These are phyloP conservation scores for Phoenix roebelenii DNA, from an alignment of 176 grass and related monocot genomes.

Conservation along the genomic window DNA sequence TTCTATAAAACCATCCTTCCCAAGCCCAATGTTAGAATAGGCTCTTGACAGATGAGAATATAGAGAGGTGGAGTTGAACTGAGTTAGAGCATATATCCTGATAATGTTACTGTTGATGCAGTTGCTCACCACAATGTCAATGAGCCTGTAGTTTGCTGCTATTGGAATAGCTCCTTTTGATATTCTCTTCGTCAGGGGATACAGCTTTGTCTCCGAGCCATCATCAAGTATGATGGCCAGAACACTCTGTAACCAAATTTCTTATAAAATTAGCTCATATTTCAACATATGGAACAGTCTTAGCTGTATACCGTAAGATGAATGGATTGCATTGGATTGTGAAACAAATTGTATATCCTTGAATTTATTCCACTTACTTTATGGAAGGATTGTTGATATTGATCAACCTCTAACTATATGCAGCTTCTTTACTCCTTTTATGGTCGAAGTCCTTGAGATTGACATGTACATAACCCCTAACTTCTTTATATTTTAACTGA, in stretches of 20 bases:
- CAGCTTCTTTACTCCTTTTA: too few relatives aligned
- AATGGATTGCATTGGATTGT: too few relatives aligned
- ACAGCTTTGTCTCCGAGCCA: conserved; percentile 12
- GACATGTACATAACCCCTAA: too few relatives aligned
- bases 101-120: conserved; percentile 20
- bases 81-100: conserved; percentile 21
- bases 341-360: too few relatives aligned
- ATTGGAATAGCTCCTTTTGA: conserved; percentile 11
- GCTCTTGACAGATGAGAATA: conserved; percentile 12
- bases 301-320: too few relatives aligned
- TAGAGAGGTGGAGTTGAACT: conserved; percentile 19
- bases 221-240: conserved; percentile 15
- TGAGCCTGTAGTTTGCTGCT: conserved; percentile 7
- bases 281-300: too few relatives aligned
- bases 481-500: too few relatives aligned
- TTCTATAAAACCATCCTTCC: conserved; percentile 16
- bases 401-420: too few relatives aligned
- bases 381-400: too few relatives aligned
- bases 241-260: conserved; percentile 7
- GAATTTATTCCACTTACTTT: too few relatives aligned
- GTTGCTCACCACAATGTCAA: conserved; percentile 21
- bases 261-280: too few relatives aligned
- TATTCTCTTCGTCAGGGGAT: conserved; percentile 15
- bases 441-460: too few relatives aligned
- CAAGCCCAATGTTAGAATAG: background rate